Conservation (phyloP, 306 rosid species). For the Mucuna pruriens region DNA sequence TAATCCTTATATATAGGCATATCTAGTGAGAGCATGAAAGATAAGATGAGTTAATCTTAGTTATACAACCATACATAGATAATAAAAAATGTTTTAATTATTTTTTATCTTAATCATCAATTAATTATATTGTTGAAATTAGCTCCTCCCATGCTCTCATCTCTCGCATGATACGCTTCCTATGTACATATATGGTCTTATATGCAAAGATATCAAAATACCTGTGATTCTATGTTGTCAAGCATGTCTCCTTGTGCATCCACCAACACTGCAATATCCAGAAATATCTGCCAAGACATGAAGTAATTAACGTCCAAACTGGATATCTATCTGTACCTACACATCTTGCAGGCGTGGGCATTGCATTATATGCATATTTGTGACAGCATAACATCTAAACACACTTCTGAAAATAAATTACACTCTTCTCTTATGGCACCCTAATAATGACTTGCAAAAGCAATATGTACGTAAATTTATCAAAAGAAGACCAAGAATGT, state of each 20-base stretch:
- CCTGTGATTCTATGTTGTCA: constrained; percentile 89
- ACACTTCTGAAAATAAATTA: not conserved
- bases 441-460: not conserved
- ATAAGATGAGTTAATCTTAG: not conserved
- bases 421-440: not conserved
- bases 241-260: constrained; percentile 96
- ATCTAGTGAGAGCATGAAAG: not conserved
- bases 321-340: not conserved
- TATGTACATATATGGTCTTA: not conserved
- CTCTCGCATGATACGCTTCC: not conserved
- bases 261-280: constrained; percentile 91
- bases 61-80: not conserved
- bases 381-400: not conserved
- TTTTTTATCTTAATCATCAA: not conserved
- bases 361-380: not conserved
- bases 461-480: not conserved
- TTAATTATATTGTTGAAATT: not conserved
- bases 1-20: not conserved
- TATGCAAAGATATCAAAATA: constrained; percentile 40
- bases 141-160: not conserved
- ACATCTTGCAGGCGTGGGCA: not conserved
- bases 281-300: constrained; percentile 71
- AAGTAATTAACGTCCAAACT: constrained; percentile 19
- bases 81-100: not conserved
- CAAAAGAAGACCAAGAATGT: not conserved